Evolutionary conservation across 306 rosid species (phyloP).

Genomic region (Lablab purpureus): DNA sequence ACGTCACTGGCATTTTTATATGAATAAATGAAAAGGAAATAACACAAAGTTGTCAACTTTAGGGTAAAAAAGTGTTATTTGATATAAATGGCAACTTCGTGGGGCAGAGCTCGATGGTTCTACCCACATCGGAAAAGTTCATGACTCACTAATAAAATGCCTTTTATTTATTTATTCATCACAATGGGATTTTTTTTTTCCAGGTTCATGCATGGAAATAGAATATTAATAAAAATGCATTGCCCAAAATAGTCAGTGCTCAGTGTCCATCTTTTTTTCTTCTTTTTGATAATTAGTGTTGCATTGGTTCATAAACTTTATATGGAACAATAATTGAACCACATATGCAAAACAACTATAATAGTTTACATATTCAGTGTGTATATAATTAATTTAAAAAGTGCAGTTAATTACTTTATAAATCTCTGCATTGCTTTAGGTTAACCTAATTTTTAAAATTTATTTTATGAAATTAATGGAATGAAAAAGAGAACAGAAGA

Average conservation of each 20-base stretch:
- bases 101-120: neutral
- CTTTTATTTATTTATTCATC: neutral
- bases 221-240: conserved; percentile 1
- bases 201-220: conserved; percentile 27
- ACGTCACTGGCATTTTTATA: neutral
- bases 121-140: conserved; percentile 3
- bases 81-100: conserved; percentile 5
- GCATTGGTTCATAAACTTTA: neutral
- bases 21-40: neutral
- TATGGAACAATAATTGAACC: conserved; percentile 1
- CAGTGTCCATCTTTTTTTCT: neutral
- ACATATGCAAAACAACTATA: neutral
- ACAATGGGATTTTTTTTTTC: neutral
- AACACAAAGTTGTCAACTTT: neutral
- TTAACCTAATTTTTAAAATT: neutral
- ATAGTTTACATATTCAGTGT: too few species aligned
- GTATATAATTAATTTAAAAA: neutral
- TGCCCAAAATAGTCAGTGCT: neutral
- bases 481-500: neutral
- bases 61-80: conserved; percentile 7
- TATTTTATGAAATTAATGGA: neutral
- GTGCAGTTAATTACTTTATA: conserved; percentile 2
- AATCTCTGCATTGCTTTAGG: neutral
- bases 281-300: neutral
- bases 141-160: conserved; percentile 6